phyloP scores from a whole-genome alignment of 305 asterid species.

The Coffea humblotiana region DNA sequence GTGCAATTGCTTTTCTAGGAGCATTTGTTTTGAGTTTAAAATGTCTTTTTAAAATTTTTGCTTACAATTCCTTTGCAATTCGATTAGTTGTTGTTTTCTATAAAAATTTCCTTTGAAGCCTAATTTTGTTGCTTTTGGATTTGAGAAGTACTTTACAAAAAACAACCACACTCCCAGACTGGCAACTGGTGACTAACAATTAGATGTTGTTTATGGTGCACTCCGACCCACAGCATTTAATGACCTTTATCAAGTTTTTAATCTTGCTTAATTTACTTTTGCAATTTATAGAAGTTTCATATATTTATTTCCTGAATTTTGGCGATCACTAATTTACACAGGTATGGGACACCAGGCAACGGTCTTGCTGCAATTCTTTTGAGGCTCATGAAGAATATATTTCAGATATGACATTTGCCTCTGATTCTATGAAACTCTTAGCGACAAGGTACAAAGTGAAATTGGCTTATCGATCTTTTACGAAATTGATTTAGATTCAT shows the following conservation, averaged over 20 bases:
- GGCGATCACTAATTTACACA: constrained; percentile 24
- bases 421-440: constrained; percentile 72
- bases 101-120: background rate
- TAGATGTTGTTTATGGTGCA: background rate
- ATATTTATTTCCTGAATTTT: background rate
- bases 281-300: background rate
- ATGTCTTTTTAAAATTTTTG: background rate
- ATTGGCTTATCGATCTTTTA: background rate
- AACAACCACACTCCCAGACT: background rate
- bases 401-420: constrained; percentile 76
- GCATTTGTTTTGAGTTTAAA: background rate
- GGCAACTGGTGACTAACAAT: background rate
- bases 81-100: too few species aligned
- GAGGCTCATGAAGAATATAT: constrained; percentile 73
- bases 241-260: background rate
- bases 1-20: background rate
- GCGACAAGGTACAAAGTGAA: constrained; percentile 60
- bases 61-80: background rate
- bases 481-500: background rate
- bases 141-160: background rate
- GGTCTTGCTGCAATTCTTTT: constrained; percentile 70
- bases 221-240: background rate
- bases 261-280: background rate
- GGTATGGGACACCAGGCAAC: constrained; percentile 97
- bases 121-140: background rate